Evolutionary conservation across 148 eudicot species (phyloP).

Genomic region (Polygonum maritimum): DNA sequence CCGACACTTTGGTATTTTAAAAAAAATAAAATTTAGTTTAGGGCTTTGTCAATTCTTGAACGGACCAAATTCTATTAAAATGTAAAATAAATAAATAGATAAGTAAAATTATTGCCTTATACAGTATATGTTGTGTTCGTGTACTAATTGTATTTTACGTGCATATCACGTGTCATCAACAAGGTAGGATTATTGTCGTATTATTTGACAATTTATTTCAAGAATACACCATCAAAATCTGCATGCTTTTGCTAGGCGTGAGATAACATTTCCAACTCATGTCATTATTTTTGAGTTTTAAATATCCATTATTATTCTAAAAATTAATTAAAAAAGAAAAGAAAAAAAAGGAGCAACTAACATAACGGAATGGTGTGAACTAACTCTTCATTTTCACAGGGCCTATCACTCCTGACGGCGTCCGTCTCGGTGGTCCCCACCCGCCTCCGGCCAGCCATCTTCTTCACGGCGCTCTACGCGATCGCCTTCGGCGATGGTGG

Average conservation of each 20-base stretch:
- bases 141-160: too few species aligned
- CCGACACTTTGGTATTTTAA: too few species aligned
- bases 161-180: too few species aligned
- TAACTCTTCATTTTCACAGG: slow-evolving; percentile 21
- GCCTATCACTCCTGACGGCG: slow-evolving; percentile 33
- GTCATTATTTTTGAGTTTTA: neutral
- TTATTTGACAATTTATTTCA: neutral
- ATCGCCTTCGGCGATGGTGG: slow-evolving; percentile 61
- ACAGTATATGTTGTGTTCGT: too few species aligned
- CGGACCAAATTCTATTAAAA: too few species aligned
- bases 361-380: neutral
- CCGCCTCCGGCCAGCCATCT: slow-evolving; percentile 15
- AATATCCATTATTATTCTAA: neutral
- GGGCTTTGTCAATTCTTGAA: too few species aligned
- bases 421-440: slow-evolving; percentile 29
- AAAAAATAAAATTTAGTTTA: too few species aligned
- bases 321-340: too few species aligned
- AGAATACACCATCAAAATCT: neutral
- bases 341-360: neutral
- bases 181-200: neutral
- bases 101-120: too few species aligned
- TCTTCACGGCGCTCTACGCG: slow-evolving; percentile 47
- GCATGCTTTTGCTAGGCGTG: neutral
- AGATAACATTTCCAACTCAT: neutral
- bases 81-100: too few species aligned